Percentiles rank a stretch among this genome's conserved stretches.
These are phyloP conservation scores for Claviceps digitariae DNA, from an alignment of 2,329 filamentous ascomycete species.

Conservation along the genomic window DNA sequence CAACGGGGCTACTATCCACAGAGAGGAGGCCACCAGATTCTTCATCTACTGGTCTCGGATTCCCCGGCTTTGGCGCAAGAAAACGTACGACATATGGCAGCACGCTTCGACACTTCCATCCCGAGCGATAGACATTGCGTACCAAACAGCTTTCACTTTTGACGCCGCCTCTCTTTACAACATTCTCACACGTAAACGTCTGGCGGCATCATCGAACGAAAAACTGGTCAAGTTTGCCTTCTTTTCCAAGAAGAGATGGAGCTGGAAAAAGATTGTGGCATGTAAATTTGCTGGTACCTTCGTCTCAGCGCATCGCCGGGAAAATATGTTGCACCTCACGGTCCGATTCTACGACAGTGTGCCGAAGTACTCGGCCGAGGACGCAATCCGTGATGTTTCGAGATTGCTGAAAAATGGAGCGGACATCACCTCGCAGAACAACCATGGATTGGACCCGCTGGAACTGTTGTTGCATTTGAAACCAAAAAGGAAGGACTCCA, in stretches of 20 bases:
- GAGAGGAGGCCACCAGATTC: neutral
- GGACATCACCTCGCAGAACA: neutral
- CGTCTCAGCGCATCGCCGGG: neutral
- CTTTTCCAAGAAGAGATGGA: neutral
- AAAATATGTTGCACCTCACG: neutral
- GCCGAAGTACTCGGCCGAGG: neutral
- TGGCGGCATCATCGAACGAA: neutral
- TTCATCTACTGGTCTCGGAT: neutral
- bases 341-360: neutral
- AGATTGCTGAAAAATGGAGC: neutral
- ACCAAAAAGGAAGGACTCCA: neutral
- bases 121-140: neutral
- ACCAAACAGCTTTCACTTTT: neutral
- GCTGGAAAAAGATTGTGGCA: neutral
- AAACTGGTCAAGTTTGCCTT: neutral
- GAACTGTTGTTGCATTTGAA: neutral
- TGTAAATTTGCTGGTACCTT: neutral
- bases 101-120: neutral
- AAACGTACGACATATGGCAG: neutral
- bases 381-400: neutral
- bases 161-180: neutral
- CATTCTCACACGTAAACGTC: neutral
- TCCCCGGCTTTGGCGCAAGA: neutral
- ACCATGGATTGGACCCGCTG: neutral
- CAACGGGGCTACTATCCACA: neutral